Conservation (phyloP, 306 rosid species). For the Echinosophora koreensis region DNA sequence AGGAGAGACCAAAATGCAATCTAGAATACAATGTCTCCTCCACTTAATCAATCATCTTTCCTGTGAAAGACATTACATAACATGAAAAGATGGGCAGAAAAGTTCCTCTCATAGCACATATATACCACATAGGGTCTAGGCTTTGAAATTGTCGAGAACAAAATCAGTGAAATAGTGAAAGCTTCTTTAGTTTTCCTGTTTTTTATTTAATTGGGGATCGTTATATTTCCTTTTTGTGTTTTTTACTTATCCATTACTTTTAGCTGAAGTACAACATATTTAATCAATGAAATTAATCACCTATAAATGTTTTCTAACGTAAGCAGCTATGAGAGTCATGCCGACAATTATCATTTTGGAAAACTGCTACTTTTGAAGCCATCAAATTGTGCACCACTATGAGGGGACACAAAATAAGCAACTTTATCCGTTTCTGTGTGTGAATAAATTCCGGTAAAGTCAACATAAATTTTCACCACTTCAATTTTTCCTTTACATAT, state of each 20-base stretch:
- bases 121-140: not conserved
- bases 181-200: not conserved
- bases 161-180: constrained; percentile 27
- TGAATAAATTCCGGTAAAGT: not conserved
- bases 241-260: not conserved
- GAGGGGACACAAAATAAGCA: constrained; percentile 16
- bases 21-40: constrained; percentile 13
- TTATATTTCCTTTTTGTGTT: not conserved
- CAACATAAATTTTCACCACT: not conserved
- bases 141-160: constrained; percentile 40
- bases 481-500: not conserved
- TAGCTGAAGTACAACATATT: not conserved
- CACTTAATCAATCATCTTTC: constrained; percentile 21
- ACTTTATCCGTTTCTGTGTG: not conserved
- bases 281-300: not conserved
- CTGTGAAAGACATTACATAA: constrained; percentile 29
- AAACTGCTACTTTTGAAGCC: constrained; percentile 5
- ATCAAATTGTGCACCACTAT: constrained; percentile 19
- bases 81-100: constrained; percentile 46
- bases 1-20: constrained; percentile 23
- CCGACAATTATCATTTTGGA: constrained; percentile 39
- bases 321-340: constrained; percentile 19
- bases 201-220: not conserved
- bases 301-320: not conserved
- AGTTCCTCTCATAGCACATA: constrained; percentile 21